These are phyloP conservation scores for Cutaneotrichosporon sp. DNA, from an alignment of 1,284 basidiomycete species.

Conservation along the genomic window DNA sequence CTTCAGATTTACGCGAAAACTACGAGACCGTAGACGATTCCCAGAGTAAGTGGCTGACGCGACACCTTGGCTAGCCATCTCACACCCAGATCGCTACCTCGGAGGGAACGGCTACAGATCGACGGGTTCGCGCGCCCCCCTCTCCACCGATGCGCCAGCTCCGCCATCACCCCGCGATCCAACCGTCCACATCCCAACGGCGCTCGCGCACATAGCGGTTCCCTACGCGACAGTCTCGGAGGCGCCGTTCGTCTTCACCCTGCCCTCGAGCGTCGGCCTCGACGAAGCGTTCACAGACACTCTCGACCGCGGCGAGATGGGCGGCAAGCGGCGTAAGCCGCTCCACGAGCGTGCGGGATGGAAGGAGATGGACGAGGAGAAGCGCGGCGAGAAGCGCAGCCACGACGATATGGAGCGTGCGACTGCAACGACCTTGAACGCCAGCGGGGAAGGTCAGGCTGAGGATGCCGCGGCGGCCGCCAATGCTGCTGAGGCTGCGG, in stretches of 20 bases:
- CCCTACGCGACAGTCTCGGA: not conserved
- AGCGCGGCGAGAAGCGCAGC: not conserved
- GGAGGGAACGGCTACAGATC: not conserved
- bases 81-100: not conserved
- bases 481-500: not conserved
- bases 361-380: conserved; percentile 38
- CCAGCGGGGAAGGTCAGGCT: too few relatives aligned
- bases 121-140: conserved; percentile 6
- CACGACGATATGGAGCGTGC: too few relatives aligned
- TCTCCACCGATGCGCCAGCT: conserved; percentile 3
- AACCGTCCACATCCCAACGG: conserved; percentile 17
- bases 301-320: conserved; percentile 40
- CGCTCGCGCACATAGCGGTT: conserved; percentile 18
- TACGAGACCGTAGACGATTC: conserved; percentile 1
- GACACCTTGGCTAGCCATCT: not conserved
- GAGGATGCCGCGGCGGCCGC: not conserved
- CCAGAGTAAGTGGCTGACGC: not conserved
- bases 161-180: conserved; percentile 21
- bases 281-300: conserved; percentile 7
- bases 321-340: conserved; percentile 40
- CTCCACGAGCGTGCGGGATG: conserved; percentile 43
- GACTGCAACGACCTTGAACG: too few relatives aligned
- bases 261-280: conserved; percentile 1
- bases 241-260: conserved; percentile 6
- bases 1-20: conserved; percentile 14